Conservation (phyloP, 441 rosid species). For the Eruca vesicaria region DNA sequence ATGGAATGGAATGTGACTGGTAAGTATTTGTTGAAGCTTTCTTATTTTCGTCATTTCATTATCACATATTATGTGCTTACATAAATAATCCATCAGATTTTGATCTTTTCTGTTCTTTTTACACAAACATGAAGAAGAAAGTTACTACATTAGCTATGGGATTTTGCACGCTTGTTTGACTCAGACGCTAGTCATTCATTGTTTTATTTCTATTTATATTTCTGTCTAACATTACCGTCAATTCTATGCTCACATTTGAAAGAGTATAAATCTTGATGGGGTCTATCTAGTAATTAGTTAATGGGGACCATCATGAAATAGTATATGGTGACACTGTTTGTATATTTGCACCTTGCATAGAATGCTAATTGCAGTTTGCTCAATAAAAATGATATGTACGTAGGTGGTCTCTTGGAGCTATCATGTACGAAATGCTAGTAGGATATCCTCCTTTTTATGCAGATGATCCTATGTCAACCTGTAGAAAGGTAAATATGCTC, state of each 20-base stretch:
- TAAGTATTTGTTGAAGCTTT: constrained; percentile 19
- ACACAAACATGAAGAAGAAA: too few species aligned
- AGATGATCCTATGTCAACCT: constrained; percentile 96
- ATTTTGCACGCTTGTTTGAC: too few species aligned
- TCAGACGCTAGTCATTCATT: too few species aligned
- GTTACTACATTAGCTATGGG: too few species aligned
- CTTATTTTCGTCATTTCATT: neutral
- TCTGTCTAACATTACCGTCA: too few species aligned
- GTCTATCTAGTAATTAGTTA: too few species aligned
- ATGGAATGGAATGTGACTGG: constrained; percentile 99
- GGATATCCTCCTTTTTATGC: constrained; percentile 98
- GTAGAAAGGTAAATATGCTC: constrained; percentile 68
- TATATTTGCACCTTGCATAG: neutral
- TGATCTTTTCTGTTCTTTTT: neutral
- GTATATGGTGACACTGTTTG: neutral
- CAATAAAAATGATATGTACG: neutral
- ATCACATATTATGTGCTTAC: neutral
- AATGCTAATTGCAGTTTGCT: constrained; percentile 3
- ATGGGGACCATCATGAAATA: too few species aligned
- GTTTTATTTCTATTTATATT: too few species aligned
- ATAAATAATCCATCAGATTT: neutral
- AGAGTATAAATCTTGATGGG: too few species aligned
- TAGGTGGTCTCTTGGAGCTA: constrained; percentile 99
- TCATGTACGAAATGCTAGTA: constrained; percentile 95
- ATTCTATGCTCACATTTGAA: too few species aligned